phyloP scores from a whole-genome alignment of 78 protist species.

The Tieghemostelium lacteum region DNA sequence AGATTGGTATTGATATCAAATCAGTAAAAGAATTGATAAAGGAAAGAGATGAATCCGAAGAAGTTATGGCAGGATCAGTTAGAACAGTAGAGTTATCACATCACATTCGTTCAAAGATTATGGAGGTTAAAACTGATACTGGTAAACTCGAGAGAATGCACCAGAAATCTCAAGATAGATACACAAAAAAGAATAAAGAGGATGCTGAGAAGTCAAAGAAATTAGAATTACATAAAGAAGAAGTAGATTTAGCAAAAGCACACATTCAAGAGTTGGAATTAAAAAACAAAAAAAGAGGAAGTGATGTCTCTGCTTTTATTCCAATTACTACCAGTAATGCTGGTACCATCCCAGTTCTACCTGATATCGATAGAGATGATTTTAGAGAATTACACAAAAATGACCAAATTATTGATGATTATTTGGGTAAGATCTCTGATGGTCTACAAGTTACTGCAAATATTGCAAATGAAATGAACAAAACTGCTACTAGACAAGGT shows the following conservation, averaged over 20 bases:
- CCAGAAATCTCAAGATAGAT: conserved; percentile 53
- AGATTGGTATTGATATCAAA: conserved; percentile 76
- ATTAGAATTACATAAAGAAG: conserved; percentile 37
- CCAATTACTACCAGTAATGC: conserved; percentile 23
- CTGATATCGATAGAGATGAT: conserved; percentile 70
- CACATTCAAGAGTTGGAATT: conserved; percentile 51
- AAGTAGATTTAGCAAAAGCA: conserved; percentile 32
- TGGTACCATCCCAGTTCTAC: conserved; percentile 18
- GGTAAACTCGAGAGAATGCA: conserved; percentile 62
- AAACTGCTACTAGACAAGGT: conserved; percentile 60
- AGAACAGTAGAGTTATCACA: conserved; percentile 73
- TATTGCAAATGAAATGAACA: conserved; percentile 53
- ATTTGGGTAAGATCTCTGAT: not conserved
- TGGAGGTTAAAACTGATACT: conserved; percentile 42
- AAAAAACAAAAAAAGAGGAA: conserved; percentile 56
- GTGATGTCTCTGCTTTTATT: conserved; percentile 28
- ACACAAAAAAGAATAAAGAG: conserved; percentile 51
- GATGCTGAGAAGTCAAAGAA: conserved; percentile 47
- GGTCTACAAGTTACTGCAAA: conserved; percentile 7
- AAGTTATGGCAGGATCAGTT: conserved; percentile 69
- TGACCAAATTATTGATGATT: conserved; percentile 36
- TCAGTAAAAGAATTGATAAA: conserved; percentile 38
- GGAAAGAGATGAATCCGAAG: conserved; percentile 76
- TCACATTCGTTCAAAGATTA: conserved; percentile 31
- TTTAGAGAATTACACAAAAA: conserved; percentile 55